phyloP scores from a whole-genome alignment of 352 stramenopile genomes.

The Globisporangium ultimum region DNA sequence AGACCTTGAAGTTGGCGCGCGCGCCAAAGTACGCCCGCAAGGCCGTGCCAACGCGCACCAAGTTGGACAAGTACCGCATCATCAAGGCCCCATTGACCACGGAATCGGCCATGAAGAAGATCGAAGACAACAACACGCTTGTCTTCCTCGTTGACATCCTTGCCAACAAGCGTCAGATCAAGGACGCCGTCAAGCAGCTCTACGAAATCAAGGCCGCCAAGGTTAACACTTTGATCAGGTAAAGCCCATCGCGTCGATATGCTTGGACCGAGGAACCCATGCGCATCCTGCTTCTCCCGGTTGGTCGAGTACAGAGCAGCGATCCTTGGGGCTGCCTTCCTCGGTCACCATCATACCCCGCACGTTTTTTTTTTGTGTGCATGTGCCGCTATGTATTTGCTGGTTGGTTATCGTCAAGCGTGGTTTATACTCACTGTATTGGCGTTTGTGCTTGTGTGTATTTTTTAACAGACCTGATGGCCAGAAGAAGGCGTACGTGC shows the following conservation, averaged over 20 bases:
- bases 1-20: slow-evolving; percentile 94
- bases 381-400: slow-evolving; percentile 2
- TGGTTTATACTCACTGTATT: slow-evolving; percentile 23
- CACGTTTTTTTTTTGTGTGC: slow-evolving; percentile 3
- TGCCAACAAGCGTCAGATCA: slow-evolving; percentile 99
- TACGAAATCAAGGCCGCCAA: slow-evolving; percentile 99
- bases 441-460: slow-evolving; percentile 15
- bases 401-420: neutral
- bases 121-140: slow-evolving; percentile 99
- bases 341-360: neutral
- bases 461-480: slow-evolving; percentile 94
- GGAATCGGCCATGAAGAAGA: slow-evolving; percentile 99
- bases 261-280: slow-evolving; percentile 22
- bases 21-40: slow-evolving; percentile 97
- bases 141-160: slow-evolving; percentile 99
- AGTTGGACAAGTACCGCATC: slow-evolving; percentile 98
- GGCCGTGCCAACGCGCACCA: slow-evolving; percentile 91
- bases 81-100: slow-evolving; percentile 99
- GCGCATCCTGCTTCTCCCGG: slow-evolving; percentile 8
- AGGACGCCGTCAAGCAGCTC: slow-evolving; percentile 98
- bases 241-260: slow-evolving; percentile 85
- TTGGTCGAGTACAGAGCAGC: slow-evolving; percentile 8
- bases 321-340: slow-evolving; percentile 8
- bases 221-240: slow-evolving; percentile 99
- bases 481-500: slow-evolving; percentile 99